A percentile compares a stretch with the other conserved stretches of the same genome.
Conservation (phyloP, 2,329 filamentous ascomycete species). For the Coleophoma crateriformis region DNA sequence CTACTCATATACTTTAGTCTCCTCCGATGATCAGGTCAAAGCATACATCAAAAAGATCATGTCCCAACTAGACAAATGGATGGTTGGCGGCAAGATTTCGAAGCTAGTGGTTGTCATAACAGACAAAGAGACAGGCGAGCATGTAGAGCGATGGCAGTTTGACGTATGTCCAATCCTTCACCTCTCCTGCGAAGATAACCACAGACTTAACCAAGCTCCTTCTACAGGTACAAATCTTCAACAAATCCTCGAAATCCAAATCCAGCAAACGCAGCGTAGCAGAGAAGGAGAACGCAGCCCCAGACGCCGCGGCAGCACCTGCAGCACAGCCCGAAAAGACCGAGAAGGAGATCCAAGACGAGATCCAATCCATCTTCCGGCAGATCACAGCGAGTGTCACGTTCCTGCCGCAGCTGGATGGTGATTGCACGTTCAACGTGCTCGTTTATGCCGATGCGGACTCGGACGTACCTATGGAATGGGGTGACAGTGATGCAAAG, state of each 20-base stretch:
- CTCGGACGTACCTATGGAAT: conserved; percentile 93
- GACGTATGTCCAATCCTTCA: conserved; percentile 51
- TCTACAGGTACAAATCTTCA: conserved; percentile 33
- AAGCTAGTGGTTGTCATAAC: conserved; percentile 97
- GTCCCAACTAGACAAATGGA: conserved; percentile 96
- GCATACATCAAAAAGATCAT: conserved; percentile 99
- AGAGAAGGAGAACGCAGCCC: conserved; percentile 66
- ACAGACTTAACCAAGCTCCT: conserved; percentile 2
- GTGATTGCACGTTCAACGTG: conserved; percentile 97
- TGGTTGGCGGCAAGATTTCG: conserved; percentile 93
- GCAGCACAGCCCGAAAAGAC: conserved; percentile 62
- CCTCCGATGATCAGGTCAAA: conserved; percentile 95
- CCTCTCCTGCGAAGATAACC: not conserved
- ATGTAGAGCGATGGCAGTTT: conserved; percentile 97
- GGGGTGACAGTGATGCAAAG: conserved; percentile 97
- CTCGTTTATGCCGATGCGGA: conserved; percentile 96
- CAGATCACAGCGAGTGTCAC: conserved; percentile 98
- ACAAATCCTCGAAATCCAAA: conserved; percentile 32
- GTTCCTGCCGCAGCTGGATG: conserved; percentile 87
- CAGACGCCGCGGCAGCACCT: conserved; percentile 36
- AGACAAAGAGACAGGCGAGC: conserved; percentile 92
- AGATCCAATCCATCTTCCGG: conserved; percentile 94
- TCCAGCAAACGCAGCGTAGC: conserved; percentile 13
- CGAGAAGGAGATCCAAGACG: conserved; percentile 87
- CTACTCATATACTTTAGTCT: conserved; percentile 48